Evolutionary conservation across 2,329 filamentous ascomycete species (phyloP).

Genomic region (Mariannaea sp.): DNA sequence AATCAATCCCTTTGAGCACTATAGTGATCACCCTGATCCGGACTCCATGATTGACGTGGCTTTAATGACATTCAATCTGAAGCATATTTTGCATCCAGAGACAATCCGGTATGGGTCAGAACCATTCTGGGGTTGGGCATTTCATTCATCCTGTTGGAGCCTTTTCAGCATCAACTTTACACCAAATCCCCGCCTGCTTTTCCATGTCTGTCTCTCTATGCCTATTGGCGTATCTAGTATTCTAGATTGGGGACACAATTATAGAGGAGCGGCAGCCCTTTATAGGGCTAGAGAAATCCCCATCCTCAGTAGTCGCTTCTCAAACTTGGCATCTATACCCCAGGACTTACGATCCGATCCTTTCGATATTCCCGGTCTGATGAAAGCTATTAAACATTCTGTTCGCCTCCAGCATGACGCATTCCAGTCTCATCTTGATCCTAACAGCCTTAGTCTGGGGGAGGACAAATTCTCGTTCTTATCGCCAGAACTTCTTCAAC

Average conservation of each 20-base stretch:
- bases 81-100: constrained; percentile 3
- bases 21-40: constrained; percentile 4
- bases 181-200: constrained; percentile 6
- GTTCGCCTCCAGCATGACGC: constrained; percentile 1
- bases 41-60: constrained; percentile 14
- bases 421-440: constrained; percentile 4
- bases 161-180: not conserved
- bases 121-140: constrained; percentile 15
- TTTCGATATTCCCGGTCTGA: constrained; percentile 5
- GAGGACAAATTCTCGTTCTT: constrained; percentile 17
- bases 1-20: constrained; percentile 1
- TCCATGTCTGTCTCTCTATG: constrained; percentile 15
- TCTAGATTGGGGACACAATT: constrained; percentile 25
- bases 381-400: not conserved
- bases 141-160: constrained; percentile 25
- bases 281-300: not conserved
- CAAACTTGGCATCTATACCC: not conserved
- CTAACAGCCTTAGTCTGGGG: not conserved
- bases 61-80: not conserved
- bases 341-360: constrained; percentile 9
- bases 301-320: not conserved
- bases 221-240: not conserved
- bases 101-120: not conserved
- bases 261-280: constrained; percentile 7
- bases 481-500: constrained; percentile 21